Conservation (phyloP, 768 basidiomycete genomes). For the Boletus rufocinnamomeus region DNA sequence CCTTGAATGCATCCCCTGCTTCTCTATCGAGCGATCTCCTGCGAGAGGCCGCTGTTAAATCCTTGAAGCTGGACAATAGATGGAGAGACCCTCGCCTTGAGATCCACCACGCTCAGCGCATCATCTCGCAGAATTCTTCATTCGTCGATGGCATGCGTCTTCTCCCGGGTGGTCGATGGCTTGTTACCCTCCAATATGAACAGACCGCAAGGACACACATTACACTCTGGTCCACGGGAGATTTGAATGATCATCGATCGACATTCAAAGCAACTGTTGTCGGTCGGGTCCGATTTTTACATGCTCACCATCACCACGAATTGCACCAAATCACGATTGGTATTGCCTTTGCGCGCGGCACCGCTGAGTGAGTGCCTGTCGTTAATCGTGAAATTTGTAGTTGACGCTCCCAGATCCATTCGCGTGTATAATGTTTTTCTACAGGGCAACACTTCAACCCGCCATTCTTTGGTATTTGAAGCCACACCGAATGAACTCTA, state of each 20-base stretch:
- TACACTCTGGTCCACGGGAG: conserved; percentile 46
- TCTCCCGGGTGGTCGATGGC: conserved; percentile 49
- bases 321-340: conserved; percentile 24
- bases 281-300: conserved; percentile 37
- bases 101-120: conserved; percentile 39
- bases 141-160: conserved; percentile 49
- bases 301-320: conserved; percentile 31
- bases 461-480: conserved; percentile 20
- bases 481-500: conserved; percentile 16
- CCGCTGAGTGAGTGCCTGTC: conserved; percentile 20
- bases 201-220: conserved; percentile 39
- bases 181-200: conserved; percentile 45
- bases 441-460: conserved; percentile 1
- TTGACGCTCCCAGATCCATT: conserved; percentile 22
- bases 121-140: conserved; percentile 37
- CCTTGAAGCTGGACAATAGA: conserved; percentile 51
- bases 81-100: conserved; percentile 44
- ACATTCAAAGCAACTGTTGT: conserved; percentile 33
- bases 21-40: conserved; percentile 43
- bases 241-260: conserved; percentile 28
- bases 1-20: conserved; percentile 33
- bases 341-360: conserved; percentile 17
- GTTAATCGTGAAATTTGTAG: neutral
- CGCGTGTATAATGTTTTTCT: conserved; percentile 26
- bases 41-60: conserved; percentile 42